Evolutionary conservation across 257 asterid species (phyloP), one percentile per base, ranked within the genome.

Genomic region (Lycium ferocissimum): DNA sequence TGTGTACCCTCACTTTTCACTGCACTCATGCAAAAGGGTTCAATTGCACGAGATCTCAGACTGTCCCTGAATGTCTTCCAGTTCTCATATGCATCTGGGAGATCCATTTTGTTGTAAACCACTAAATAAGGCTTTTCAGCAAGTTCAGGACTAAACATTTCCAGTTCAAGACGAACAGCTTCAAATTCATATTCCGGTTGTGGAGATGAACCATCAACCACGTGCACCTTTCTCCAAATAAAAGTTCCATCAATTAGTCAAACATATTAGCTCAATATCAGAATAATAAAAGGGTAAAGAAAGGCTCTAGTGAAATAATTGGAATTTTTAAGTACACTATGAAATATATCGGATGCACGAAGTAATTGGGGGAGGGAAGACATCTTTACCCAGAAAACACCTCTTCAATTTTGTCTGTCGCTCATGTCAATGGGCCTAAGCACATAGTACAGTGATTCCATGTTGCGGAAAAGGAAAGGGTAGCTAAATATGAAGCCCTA

Each of bases 101-200:
- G 92, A 90, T 95, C 99, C 99, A 95, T 97, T 89, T 97, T 97
- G 92, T 97, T 97, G 81, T 75, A 97, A 54, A 89, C 98, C 51
- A 97, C 98, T 83, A 97, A 37, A 86, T 83, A 97, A 62, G 98
- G 97, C 91, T 97, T 97, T 85, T 91, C 95, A 84, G 94, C 88
- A 85, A 97, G 95, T 83, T 95, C 98, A 9, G 99, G 99, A 84
- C 85, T 94, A 82, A 97, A 97, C 98, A 97, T 92, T 91, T 97
- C 99, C 92, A 97, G 89, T 90, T 97, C 99, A 58, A 95, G 98
- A 61, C 98, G 98, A 85, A 97, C 93, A n/a, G 98, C 98, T 66
- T 95, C 99, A 82, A 92, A 95, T 87, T 97, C 98, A 35, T 95
- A 94, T 76, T 91, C 97, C 7, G 99, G 96, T 89, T 97, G 99